Evolutionary conservation across 305 asterid species (phyloP).

Genomic region (Withania somnifera): DNA sequence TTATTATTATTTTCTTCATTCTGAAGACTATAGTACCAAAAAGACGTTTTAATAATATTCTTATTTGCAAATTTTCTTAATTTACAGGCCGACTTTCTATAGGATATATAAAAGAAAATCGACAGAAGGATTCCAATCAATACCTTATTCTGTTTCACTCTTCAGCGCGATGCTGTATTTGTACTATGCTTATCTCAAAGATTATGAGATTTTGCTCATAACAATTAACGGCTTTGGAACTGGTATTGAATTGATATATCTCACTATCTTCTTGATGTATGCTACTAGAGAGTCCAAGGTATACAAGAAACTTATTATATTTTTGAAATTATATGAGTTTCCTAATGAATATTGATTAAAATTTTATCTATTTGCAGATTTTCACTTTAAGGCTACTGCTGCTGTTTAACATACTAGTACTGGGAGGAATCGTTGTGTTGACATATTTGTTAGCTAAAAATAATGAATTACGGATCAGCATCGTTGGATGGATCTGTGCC

Average conservation of each 20-base stretch:
- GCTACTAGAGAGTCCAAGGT: slow-evolving; percentile 52
- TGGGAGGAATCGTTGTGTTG: slow-evolving; percentile 22
- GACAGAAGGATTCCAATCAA: slow-evolving; percentile 49
- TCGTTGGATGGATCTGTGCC: slow-evolving; percentile 77
- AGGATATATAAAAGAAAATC: slow-evolving; percentile 56
- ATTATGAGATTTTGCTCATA: slow-evolving; percentile 22
- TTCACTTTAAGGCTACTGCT: slow-evolving; percentile 34
- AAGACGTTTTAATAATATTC: neutral
- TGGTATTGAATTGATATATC: slow-evolving; percentile 22
- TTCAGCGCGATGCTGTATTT: slow-evolving; percentile 66
- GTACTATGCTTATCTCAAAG: slow-evolving; percentile 55
- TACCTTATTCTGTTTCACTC: slow-evolving; percentile 63
- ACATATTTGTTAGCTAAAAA: slow-evolving; percentile 20
- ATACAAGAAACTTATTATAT: neutral
- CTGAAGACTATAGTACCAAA: neutral
- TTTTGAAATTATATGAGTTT: neutral
- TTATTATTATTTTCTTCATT: too few relatives aligned
- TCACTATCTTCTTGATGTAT: slow-evolving; percentile 38
- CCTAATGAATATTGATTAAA: neutral
- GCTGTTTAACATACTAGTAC: slow-evolving; percentile 24
- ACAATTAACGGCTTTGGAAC: slow-evolving; percentile 50
- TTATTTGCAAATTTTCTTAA: neutral
- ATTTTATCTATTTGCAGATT: slow-evolving; percentile 20
- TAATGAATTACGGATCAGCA: slow-evolving; percentile 8
- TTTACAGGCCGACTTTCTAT: slow-evolving; percentile 51